These are phyloP conservation scores for Clarireedia hainanense DNA, from an alignment of 2,329 filamentous ascomycete genomes.

Conservation along the genomic window DNA sequence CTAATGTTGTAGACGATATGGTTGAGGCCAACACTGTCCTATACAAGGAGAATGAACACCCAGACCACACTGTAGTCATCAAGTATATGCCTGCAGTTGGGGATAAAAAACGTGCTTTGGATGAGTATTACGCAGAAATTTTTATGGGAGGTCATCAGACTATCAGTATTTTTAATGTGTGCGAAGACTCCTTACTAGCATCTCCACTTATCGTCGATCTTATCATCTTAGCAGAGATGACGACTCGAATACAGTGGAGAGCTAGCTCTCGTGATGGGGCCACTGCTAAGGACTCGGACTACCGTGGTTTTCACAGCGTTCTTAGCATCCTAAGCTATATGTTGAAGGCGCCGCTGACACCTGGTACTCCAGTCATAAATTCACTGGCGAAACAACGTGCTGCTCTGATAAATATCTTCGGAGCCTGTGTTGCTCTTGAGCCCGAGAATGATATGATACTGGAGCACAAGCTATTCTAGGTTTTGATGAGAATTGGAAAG, in stretches of 20 bases:
- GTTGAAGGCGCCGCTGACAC: slow-evolving; percentile 91
- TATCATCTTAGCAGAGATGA: slow-evolving; percentile 88
- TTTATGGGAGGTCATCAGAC: slow-evolving; percentile 98
- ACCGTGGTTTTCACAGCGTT: slow-evolving; percentile 92
- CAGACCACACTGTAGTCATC: slow-evolving; percentile 97
- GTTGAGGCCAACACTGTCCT: slow-evolving; percentile 89
- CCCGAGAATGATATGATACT: slow-evolving; percentile 98
- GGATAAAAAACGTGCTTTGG: slow-evolving; percentile 96
- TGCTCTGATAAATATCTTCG: slow-evolving; percentile 96
- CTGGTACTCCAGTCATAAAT: slow-evolving; percentile 93
- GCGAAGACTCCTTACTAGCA: slow-evolving; percentile 93
- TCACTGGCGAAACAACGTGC: slow-evolving; percentile 91
- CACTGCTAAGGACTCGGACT: slow-evolving; percentile 64
- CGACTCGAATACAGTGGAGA: slow-evolving; percentile 97
- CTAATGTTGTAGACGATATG: slow-evolving; percentile 99
- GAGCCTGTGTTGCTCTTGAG: slow-evolving; percentile 90
- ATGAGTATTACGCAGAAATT: slow-evolving; percentile 99
- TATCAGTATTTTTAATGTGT: slow-evolving; percentile 97
- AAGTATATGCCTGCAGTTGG: slow-evolving; percentile 99
- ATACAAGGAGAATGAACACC: slow-evolving; percentile 88
- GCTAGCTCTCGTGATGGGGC: slow-evolving; percentile 43
- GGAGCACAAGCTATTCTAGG: slow-evolving; percentile 91
- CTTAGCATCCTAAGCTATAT: slow-evolving; percentile 98
- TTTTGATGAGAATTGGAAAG: not conserved
- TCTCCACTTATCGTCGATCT: slow-evolving; percentile 97